Base-by-base conservation (phyloP, 345 rosid genomes). In the Hirschfeldia incana region DNA sequence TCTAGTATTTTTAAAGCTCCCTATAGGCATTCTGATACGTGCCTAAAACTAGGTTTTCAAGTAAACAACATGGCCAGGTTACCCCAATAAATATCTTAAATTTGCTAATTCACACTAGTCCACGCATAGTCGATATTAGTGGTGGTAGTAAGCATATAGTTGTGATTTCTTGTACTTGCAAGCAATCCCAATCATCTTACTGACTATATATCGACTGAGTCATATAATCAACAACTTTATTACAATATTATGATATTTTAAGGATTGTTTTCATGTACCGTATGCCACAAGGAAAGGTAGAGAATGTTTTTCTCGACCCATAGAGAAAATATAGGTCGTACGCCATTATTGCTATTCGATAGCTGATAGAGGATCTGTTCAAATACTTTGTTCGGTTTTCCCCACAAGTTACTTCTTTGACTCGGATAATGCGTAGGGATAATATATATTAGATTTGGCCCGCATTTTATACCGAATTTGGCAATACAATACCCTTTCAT, bases 321-420 rank as follows among this genome's bases (percentile, higher is more conserved):
- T 62, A 70, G 72, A 69, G 30, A 80, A 74, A 49, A 61, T 2
- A 70, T 75, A 75, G 64, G 61, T 58, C 57, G 67, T 80, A 64
- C 80, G 83, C 67, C 75, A 79, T 68, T 33, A 60, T 79, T 79
- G 73, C 26, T 60, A 65, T 59, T 69, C 57, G 8, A 49, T 49
- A 60, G 37, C 64, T 9, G 72, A 16, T 65, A 77, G 74, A 69
- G 67, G 79, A 80, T 80, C 64, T 64, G 61, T 75, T 75, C 83
- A 80, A 80, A 80, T 69, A 49, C 37, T 21, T 75, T 75, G 68
- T 80, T 75, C 72, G 76, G 69, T 70, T 80, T 64, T 58, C 15
- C 69, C 76, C 72, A 70, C 69, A 80, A 70, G 83, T 75, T 75
- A 70, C 80, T 80, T 72, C 80, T 70, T 80, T 80, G 80, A 80